Base-by-base conservation (phyloP, 805 yeast genomes). In the Tetrapisispora taiwanensis region DNA sequence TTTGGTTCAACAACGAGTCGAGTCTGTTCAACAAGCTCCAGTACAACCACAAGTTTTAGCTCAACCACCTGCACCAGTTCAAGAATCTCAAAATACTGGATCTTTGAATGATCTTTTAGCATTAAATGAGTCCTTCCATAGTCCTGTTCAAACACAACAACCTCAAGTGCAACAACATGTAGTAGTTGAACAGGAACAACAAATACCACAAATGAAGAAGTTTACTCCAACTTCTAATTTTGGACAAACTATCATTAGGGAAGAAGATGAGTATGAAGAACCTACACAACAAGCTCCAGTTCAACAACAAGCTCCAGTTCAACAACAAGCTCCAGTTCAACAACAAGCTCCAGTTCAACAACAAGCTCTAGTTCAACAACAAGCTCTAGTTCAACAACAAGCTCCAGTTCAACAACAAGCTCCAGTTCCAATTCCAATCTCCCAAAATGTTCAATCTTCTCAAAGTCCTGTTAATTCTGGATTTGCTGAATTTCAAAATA, bases 191-290 rank as follows among this genome's bases (percentile, higher is more conserved):
- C 42, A 38, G 34, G 31, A 22, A 30, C 36, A 30, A 17, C 28
- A 27, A 35, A 14, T 51, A 26, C 39, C 33, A 63, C 13, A 60
- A 65, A 39, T 48, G 67, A 66, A 64, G 47, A 64, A 66, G 36
- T 90, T 89, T 65, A 82, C 76, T 43, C 97, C 97, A 30, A 73
- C 88, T 15, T 87, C 96, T 0, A 66, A 74, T 10, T 90, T 89
- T 69, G 97, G 97, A 28, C 95, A 84, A 65, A 73, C 74, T 30
- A 71, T 89, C 43, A 64, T 69, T 24, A 65, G 60, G 36, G 65
- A 63, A 43, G 61, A 62, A 50, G 54, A 58, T 30, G 53, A 53
- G 31, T 43, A 42, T 32, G 56, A 72, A 43, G 55, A 59, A 7
- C 60, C 63, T 36, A 56, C 42, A 39, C 50, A 50, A 40, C 45